These are phyloP conservation scores for Penicillium brasilianum DNA, from an alignment of 2,329 filamentous ascomycete genomes.

Conservation along the genomic window DNA sequence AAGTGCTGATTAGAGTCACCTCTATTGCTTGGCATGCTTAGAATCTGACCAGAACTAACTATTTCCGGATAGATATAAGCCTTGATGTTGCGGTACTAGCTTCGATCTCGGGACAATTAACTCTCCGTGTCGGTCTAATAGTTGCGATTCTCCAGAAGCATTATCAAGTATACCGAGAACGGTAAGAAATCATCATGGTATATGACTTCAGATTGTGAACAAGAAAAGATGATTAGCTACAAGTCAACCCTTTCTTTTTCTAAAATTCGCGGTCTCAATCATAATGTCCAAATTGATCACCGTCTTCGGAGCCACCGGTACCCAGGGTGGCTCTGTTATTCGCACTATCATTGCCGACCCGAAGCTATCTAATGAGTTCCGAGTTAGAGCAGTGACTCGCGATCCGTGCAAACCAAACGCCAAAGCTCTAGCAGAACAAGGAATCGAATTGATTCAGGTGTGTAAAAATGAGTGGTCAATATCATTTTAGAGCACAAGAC, in stretches of 20 bases:
- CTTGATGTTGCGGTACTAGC: background rate
- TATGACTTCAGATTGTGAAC: background rate
- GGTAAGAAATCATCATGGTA: background rate
- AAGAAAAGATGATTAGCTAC: background rate
- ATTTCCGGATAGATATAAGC: background rate
- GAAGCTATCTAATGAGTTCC: constrained; percentile 1
- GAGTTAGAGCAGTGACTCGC: background rate
- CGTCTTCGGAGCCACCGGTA: background rate
- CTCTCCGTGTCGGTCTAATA: background rate
- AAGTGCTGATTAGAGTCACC: background rate
- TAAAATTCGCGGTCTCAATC: background rate
- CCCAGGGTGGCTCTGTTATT: constrained; percentile 3
- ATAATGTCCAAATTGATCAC: constrained; percentile 3
- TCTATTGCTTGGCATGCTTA: background rate
- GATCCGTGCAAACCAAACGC: background rate
- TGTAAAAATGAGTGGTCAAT: background rate
- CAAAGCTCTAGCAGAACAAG: background rate
- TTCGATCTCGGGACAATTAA: background rate
- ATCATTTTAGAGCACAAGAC: background rate
- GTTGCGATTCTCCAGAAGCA: background rate
- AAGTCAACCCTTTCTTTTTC: background rate
- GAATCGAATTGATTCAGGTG: background rate
- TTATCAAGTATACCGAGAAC: background rate
- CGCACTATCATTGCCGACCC: constrained; percentile 1
- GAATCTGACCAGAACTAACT: background rate